A percentile compares a stretch with the other conserved stretches of the same genome.
Evolutionary conservation across 2,329 filamentous ascomycete species (phyloP).

Genomic region (Bertia moriformis): DNA sequence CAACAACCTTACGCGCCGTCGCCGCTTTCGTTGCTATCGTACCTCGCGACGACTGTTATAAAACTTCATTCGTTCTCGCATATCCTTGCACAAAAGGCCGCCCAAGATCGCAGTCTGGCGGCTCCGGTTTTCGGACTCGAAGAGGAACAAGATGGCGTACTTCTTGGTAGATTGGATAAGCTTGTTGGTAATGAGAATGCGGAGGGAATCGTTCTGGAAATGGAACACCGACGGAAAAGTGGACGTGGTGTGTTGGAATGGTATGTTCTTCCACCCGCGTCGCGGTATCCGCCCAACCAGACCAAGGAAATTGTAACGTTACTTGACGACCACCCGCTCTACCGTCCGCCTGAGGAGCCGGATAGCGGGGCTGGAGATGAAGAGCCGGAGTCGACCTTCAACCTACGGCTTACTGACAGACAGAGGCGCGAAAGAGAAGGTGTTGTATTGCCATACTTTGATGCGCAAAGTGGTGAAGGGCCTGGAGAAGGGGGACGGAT

Average conservation of each 20-base stretch:
- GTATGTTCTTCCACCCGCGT: conserved; percentile 26
- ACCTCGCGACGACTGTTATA: background rate
- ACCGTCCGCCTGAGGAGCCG: conserved; percentile 23
- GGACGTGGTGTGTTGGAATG: conserved; percentile 63
- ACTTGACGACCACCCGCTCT: conserved; percentile 40
- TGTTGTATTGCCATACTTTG: conserved; percentile 87
- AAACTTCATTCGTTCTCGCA: background rate
- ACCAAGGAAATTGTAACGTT: conserved; percentile 33
- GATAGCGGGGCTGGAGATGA: conserved; percentile 18
- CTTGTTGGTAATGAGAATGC: background rate
- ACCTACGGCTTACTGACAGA: conserved; percentile 75
- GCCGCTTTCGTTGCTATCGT: background rate
- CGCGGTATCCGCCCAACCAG: conserved; percentile 12
- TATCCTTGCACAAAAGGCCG: background rate
- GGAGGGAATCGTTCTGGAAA: conserved; percentile 56
- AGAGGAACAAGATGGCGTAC: conserved; percentile 11
- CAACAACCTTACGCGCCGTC: background rate
- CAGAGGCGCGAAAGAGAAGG: conserved; percentile 75
- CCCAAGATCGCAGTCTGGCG: conserved; percentile 1
- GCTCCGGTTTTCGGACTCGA: conserved; percentile 60
- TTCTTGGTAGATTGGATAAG: conserved; percentile 8
- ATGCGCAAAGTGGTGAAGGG: conserved; percentile 72
- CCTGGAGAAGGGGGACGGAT: conserved; percentile 81
- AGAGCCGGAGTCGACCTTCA: conserved; percentile 64
- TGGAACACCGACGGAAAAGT: conserved; percentile 75